These are phyloP conservation scores for Tirmania nivea DNA, from an alignment of 495 filamentous ascomycete species.

Conservation along the genomic window DNA sequence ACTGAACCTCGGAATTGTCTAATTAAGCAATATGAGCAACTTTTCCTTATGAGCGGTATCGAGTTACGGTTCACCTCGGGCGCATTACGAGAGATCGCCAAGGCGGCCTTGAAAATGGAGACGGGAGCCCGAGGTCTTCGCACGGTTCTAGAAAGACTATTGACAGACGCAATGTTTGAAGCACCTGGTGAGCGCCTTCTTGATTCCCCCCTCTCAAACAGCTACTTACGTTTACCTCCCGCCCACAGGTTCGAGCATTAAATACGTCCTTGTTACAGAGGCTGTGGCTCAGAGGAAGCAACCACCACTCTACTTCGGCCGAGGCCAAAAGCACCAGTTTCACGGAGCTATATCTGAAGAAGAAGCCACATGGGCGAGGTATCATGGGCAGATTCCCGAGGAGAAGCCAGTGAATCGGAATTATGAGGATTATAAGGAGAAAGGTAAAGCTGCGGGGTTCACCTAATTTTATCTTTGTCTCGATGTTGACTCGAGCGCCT, in stretches of 20 bases:
- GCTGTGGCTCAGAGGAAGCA: conserved; percentile 42
- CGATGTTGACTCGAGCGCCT: no score
- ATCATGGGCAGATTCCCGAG: conserved; percentile 7
- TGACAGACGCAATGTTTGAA: conserved; percentile 83
- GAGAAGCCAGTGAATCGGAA: conserved; percentile 14
- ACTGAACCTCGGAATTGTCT: conserved; percentile 81
- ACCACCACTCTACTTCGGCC: conserved; percentile 36
- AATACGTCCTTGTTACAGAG: conserved; percentile 57
- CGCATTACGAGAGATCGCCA: conserved; percentile 59
- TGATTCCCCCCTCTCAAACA: not conserved
- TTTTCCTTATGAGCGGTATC: conserved; percentile 65
- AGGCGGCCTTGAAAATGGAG: conserved; percentile 47
- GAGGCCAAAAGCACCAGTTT: conserved; percentile 38
- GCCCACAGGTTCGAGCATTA: conserved; percentile 31
- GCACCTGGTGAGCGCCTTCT: conserved; percentile 38
- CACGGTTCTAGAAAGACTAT: conserved; percentile 69
- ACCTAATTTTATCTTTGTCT: conserved; percentile 1
- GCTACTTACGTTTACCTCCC: not conserved
- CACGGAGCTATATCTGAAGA: conserved; percentile 36
- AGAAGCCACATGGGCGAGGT: conserved; percentile 38
- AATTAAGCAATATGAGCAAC: conserved; percentile 60
- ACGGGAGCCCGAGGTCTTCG: conserved; percentile 75
- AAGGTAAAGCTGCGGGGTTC: conserved; percentile 9
- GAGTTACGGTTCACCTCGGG: conserved; percentile 63
- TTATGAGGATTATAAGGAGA: conserved; percentile 14